Conservation (phyloP, 352 stramenopile genomes). For the Globisporangium spinosum region DNA sequence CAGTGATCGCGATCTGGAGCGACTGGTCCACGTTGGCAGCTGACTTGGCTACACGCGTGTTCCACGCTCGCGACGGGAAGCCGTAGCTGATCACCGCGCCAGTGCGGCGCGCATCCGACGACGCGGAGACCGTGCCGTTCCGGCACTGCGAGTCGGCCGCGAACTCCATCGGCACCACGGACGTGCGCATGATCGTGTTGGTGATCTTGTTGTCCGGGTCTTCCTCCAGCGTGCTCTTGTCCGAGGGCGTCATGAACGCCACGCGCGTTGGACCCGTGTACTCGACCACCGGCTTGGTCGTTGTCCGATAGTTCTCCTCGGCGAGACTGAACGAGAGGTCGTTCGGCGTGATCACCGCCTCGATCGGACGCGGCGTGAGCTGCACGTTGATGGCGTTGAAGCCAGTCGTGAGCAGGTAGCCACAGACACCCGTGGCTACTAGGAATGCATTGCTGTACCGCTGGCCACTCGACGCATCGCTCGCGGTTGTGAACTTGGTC, state of each 20-base stretch:
- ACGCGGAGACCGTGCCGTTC: neutral
- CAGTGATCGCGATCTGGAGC: neutral
- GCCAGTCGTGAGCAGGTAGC: constrained; percentile 8
- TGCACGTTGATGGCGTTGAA: constrained; percentile 11
- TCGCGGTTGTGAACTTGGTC: constrained; percentile 3
- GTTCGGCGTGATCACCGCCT: neutral
- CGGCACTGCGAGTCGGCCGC: neutral
- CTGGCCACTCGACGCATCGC: neutral
- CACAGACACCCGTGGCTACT: neutral
- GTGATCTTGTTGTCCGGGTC: neutral
- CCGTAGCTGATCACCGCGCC: neutral
- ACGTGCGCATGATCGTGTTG: constrained; percentile 3
- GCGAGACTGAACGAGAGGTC: neutral
- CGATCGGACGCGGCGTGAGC: neutral
- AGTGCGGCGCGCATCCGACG: neutral
- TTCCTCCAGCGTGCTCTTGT: neutral
- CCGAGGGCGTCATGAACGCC: neutral
- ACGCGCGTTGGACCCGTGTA: neutral
- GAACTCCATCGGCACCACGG: neutral
- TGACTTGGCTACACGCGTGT: neutral
- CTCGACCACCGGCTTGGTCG: neutral
- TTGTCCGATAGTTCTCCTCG: neutral
- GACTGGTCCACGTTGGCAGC: neutral
- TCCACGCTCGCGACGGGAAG: constrained; percentile 4
- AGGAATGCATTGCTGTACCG: constrained; percentile 22